Evolutionary conservation across 1,284 basidiomycete genomes (phyloP).

Genomic region (Moesziomyces sp.): DNA sequence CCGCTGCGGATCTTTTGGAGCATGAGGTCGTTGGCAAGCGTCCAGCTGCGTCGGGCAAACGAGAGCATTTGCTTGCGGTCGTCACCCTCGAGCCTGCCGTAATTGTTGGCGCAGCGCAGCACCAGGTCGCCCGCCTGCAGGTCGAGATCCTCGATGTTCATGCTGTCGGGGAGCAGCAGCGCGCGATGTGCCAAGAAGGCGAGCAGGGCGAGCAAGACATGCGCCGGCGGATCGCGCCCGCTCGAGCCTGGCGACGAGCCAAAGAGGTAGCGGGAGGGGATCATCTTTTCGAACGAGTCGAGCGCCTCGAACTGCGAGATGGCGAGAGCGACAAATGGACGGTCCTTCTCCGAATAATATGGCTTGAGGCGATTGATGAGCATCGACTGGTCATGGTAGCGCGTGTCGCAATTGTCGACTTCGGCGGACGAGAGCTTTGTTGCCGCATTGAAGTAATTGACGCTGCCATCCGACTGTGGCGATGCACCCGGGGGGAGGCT

Average conservation of each 20-base stretch:
- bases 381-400: constrained; percentile 50
- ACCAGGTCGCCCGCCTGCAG: constrained; percentile 43
- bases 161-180: constrained; percentile 47
- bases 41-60: constrained; percentile 55
- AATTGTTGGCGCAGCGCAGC: constrained; percentile 47
- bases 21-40: constrained; percentile 51
- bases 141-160: constrained; percentile 54
- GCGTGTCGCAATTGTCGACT: constrained; percentile 37
- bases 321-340: constrained; percentile 53
- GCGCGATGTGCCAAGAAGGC: constrained; percentile 55
- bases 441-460: constrained; percentile 29
- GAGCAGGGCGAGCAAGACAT: constrained; percentile 52
- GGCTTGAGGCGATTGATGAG: constrained; percentile 50
- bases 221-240: constrained; percentile 42
- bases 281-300: constrained; percentile 54
- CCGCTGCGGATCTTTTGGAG: constrained; percentile 50
- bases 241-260: constrained; percentile 31
- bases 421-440: constrained; percentile 25
- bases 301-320: constrained; percentile 56
- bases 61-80: constrained; percentile 50
- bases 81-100: constrained; percentile 42
- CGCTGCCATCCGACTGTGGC: constrained; percentile 34
- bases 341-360: constrained; percentile 49
- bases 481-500: constrained; percentile 20
- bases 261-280: constrained; percentile 54